Conservation (phyloP, 2,329 filamentous ascomycete species). For the Myriosclerotinia scirpicola region DNA sequence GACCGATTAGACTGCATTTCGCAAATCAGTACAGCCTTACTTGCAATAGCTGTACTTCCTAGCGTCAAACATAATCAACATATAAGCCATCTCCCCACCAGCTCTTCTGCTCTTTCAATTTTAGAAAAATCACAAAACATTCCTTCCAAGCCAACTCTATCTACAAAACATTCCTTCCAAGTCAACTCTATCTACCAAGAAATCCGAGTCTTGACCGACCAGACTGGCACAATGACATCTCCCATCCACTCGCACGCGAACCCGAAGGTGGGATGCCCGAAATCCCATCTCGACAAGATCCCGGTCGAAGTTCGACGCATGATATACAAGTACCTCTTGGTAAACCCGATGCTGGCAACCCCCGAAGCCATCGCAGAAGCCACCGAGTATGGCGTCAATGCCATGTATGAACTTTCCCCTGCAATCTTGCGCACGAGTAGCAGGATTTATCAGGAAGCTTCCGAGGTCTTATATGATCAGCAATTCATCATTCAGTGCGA, state of each 20-base stretch:
- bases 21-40: no score
- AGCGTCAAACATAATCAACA: no score
- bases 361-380: neutral
- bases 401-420: neutral
- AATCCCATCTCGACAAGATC: neutral
- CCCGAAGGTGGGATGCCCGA: no score
- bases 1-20: neutral
- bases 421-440: neutral
- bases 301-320: neutral
- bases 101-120: neutral
- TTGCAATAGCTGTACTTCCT: no score
- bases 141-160: neutral
- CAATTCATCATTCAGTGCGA: conserved; percentile 1
- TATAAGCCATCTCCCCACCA: no score
- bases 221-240: no score
- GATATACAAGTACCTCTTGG: neutral
- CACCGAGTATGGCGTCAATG: neutral
- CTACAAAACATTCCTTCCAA: no score
- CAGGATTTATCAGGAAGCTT: neutral
- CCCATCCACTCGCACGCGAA: no score
- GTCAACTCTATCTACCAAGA: no score
- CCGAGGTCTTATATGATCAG: neutral
- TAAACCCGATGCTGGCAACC: neutral
- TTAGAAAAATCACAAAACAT: neutral
- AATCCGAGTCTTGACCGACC: no score